Percentiles rank a stretch among this genome's conserved stretches.
phyloP scores from a whole-genome alignment of 805 yeast species.

The Pichia paraexigua region DNA sequence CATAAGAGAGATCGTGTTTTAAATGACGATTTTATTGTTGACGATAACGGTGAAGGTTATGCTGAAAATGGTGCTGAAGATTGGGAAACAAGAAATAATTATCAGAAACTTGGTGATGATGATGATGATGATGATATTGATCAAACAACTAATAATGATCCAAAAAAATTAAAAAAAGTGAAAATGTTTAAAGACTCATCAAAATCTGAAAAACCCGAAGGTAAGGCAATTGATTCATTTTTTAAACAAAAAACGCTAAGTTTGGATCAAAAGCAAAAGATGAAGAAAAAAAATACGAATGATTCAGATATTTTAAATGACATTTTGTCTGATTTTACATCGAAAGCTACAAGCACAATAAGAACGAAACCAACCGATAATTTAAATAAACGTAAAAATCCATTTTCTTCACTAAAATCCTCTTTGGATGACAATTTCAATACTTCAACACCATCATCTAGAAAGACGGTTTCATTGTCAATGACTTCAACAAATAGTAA shows the following conservation, averaged over 20 bases:
- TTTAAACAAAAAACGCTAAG: constrained; percentile 31
- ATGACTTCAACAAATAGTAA: constrained; percentile 18
- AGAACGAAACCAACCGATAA: constrained; percentile 19
- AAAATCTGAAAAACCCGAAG: constrained; percentile 12
- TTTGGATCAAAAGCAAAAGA: constrained; percentile 9
- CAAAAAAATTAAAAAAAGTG: constrained; percentile 30
- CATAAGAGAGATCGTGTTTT: constrained; percentile 73
- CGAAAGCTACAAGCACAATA: constrained; percentile 16
- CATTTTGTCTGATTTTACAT: constrained; percentile 50
- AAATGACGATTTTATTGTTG: constrained; percentile 90
- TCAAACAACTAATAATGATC: constrained; percentile 21
- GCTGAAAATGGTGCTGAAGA: constrained; percentile 91
- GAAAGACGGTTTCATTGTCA: constrained; percentile 29
- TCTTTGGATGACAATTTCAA: constrained; percentile 7
- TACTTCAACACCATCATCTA: constrained; percentile 8
- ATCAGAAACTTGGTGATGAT: constrained; percentile 48
- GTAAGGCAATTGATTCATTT: constrained; percentile 24
- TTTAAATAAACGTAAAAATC: constrained; percentile 16
- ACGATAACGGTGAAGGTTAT: constrained; percentile 89
- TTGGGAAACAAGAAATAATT: constrained; percentile 58
- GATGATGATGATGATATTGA: constrained; percentile 29
- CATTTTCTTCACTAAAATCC: constrained; percentile 24
- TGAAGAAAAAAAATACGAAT: constrained; percentile 31
- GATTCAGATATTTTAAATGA: constrained; percentile 53
- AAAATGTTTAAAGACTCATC: constrained; percentile 12